Base-by-base conservation (phyloP, 352 stramenopile genomes). In the Globisporangium polare region DNA sequence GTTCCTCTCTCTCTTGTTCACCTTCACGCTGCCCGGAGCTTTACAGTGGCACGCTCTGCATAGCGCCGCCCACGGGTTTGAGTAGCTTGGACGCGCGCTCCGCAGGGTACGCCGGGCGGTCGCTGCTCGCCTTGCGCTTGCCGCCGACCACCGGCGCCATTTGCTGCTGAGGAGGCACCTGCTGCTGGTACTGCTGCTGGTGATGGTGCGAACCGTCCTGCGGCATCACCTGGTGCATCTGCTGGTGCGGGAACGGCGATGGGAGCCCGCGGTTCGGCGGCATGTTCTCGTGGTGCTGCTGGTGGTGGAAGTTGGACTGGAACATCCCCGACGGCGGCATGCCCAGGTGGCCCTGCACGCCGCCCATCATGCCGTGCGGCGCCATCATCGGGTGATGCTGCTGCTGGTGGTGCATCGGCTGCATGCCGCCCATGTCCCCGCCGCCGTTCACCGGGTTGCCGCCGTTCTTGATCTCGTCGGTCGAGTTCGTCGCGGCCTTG, bases 401-500 rank as follows among this genome's bases (percentile, higher is more conserved):
- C 47, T 67, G 62, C 59, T 50, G 49, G 41, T 53, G 42, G 35
- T 72, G 60, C 74, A 83, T 73, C 13, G 56, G 41, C 51, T 69
- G 63, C 63, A 59, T 69, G 17, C 31, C 46, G 10, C 37, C 51
- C 27, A 53, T 61, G 5, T 41, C n/a, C n/a, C n/a, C 54, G 9
- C 42, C 49, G 3, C 42, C n/a, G 47, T 39, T 53, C 43, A 15
- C 56, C 18, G 29, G 24, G 35, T 39, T 46, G 22, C 52, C 35
- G 27, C 54, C 22, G 54, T 68, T 66, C 49, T 75, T 52, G 64
- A 77, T 62, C 50, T 86, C 78, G 12, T 71, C 64, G 43, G 65
- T 41, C 9, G 65, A 46, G 7, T 62, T 75, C n/a, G 72, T 77
- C 26, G 81, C 82, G 0, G 86, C 83, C 68, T 94, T 94, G 64